Conservation (phyloP, 2,329 filamentous ascomycete species). For the Venturia carpophila region DNA sequence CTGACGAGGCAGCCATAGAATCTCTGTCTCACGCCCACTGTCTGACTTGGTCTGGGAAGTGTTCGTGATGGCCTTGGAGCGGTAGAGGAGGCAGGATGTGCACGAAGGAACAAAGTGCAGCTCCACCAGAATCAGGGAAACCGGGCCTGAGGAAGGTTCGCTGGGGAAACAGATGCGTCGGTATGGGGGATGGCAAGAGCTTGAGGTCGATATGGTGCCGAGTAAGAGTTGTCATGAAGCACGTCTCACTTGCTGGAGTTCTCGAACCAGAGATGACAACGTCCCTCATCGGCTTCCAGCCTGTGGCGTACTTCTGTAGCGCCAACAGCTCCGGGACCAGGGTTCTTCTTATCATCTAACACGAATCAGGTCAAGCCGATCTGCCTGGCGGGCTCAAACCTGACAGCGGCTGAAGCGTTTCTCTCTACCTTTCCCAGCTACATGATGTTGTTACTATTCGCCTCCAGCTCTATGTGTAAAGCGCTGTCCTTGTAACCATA, state of each 20-base stretch:
- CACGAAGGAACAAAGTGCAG: neutral
- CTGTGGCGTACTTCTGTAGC: neutral
- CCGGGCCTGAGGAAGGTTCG: neutral
- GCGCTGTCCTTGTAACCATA: neutral
- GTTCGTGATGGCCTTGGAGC: neutral
- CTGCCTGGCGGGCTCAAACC: neutral
- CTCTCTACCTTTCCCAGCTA: neutral
- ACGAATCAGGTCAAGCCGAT: constrained; percentile 9
- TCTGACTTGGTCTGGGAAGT: neutral
- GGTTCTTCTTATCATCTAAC: constrained; percentile 10
- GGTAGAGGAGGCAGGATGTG: constrained; percentile 3
- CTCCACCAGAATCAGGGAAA: neutral
- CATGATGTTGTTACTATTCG: neutral
- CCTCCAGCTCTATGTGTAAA: neutral
- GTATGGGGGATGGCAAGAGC: neutral
- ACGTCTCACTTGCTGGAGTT: constrained; percentile 1
- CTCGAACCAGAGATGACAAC: neutral
- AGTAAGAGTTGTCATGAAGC: neutral
- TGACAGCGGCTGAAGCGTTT: constrained; percentile 2
- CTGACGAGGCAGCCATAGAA: constrained; percentile 11
- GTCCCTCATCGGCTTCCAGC: constrained; percentile 4
- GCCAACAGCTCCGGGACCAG: constrained; percentile 1
- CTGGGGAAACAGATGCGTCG: neutral
- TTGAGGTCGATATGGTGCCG: neutral
- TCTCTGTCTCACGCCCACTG: neutral